phyloP scores from a whole-genome alignment of 108 stramenopile species.

The Poteriospumella lacustris region DNA sequence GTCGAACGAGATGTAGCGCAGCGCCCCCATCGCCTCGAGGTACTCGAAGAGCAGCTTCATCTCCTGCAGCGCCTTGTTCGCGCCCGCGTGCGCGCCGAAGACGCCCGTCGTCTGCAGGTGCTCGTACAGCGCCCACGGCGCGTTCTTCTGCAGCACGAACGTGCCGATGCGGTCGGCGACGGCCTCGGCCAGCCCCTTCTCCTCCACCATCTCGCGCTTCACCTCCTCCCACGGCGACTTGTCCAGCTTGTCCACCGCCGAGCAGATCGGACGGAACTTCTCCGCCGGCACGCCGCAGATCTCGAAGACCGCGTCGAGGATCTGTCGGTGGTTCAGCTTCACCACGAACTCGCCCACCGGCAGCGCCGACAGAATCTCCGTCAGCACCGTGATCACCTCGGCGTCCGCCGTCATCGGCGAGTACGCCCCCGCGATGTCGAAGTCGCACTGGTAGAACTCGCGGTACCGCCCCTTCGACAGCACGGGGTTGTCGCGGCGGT shows the following conservation, averaged over 20 bases:
- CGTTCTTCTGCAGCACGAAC: constrained; percentile 67
- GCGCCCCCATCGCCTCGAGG: constrained; percentile 73
- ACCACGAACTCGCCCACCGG: constrained; percentile 78
- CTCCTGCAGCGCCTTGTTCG: constrained; percentile 67
- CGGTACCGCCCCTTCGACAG: constrained; percentile 71
- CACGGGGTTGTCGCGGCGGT: constrained; percentile 75
- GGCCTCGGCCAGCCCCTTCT: constrained; percentile 70
- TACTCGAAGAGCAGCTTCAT: constrained; percentile 74
- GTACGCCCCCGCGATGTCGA: constrained; percentile 72
- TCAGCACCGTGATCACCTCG: constrained; percentile 72
- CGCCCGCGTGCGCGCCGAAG: constrained; percentile 59
- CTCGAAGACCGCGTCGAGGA: constrained; percentile 79
- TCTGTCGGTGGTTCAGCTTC: constrained; percentile 78
- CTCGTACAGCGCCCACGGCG: constrained; percentile 64
- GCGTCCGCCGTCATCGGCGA: constrained; percentile 77
- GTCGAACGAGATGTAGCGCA: constrained; percentile 67
- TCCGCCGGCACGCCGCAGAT: constrained; percentile 76
- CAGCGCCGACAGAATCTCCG: constrained; percentile 70
- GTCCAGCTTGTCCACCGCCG: constrained; percentile 86
- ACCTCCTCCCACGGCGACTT: constrained; percentile 79
- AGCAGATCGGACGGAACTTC: constrained; percentile 80
- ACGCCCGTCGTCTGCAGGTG: constrained; percentile 52
- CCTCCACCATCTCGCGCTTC: constrained; percentile 66
- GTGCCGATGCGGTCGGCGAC: constrained; percentile 75
- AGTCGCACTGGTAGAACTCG: constrained; percentile 90